Evolutionary conservation across 371 early-diverging fungal genomes (phyloP).

Genomic region (Mortierella sp.): DNA sequence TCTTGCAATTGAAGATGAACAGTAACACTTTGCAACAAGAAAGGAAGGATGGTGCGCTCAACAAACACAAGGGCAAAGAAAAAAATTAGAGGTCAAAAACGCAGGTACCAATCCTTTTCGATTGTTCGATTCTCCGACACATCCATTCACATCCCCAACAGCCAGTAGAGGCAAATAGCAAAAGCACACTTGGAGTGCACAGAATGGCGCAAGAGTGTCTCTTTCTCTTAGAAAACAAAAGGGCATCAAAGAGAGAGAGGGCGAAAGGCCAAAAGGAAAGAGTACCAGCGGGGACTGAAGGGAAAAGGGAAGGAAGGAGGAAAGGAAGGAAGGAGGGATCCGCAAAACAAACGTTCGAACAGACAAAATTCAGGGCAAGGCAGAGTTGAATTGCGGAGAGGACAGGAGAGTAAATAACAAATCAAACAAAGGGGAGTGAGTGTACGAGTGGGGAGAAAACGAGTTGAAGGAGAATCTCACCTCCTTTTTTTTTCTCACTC

Average conservation of each 20-base stretch:
- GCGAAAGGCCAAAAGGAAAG: background rate
- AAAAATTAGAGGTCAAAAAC: slow-evolving; percentile 1
- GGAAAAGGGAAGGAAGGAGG: background rate
- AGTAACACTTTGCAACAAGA: too few relatives aligned
- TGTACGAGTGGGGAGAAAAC: background rate
- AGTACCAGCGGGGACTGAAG: background rate
- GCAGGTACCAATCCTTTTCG: background rate
- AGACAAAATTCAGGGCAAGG: background rate
- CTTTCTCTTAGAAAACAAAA: too few relatives aligned
- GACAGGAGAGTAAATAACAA: background rate
- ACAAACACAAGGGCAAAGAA: background rate
- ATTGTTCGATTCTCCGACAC: background rate
- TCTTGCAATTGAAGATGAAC: background rate
- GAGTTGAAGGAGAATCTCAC: background rate
- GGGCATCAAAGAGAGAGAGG: background rate
- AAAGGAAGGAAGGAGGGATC: background rate
- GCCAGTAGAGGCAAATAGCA: background rate
- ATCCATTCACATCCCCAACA: background rate
- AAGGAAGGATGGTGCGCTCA: background rate
- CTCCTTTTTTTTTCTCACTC: background rate
- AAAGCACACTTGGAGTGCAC: background rate
- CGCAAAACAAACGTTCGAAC: background rate
- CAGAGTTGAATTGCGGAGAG: background rate
- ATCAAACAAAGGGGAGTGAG: background rate
- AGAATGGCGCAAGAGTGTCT: background rate